Percentiles rank a stretch among this genome's conserved stretches.
phyloP scores from a whole-genome alignment of 2,329 filamentous ascomycete genomes.

The Botrytis deweyae region DNA sequence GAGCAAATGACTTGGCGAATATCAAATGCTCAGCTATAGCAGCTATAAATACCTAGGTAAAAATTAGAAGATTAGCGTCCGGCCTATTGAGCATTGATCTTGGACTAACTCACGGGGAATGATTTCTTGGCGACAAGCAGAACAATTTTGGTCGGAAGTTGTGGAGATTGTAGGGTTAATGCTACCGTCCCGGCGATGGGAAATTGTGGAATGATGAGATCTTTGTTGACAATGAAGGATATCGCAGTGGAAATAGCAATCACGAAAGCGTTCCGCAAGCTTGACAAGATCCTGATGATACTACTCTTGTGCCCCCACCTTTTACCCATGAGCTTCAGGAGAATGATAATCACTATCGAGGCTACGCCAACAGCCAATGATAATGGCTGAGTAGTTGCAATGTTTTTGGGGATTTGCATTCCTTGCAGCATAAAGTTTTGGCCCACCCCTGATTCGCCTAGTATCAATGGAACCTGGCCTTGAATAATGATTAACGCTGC shows the following conservation, averaged over 20 bases:
- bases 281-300: conserved; percentile 7
- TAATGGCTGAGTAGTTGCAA: not conserved
- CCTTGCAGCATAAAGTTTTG: not conserved
- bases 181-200: not conserved
- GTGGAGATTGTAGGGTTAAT: not conserved
- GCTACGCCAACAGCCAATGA: conserved; percentile 16
- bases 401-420: not conserved
- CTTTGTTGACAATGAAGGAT: conserved; percentile 5
- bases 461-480: conserved; percentile 59
- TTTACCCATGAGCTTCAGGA: conserved; percentile 6
- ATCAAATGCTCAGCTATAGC: conserved; percentile 65
- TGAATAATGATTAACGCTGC: conserved; percentile 65
- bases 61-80: not conserved
- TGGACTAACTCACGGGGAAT: conserved; percentile 42
- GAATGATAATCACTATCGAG: not conserved
- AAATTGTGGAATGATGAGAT: conserved; percentile 2
- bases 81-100: too few species aligned
- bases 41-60: conserved; percentile 43
- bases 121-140: conserved; percentile 38
- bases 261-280: not conserved
- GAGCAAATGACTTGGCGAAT: conserved; percentile 62
- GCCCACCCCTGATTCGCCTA: conserved; percentile 43
- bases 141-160: not conserved
- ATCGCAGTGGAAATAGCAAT: conserved; percentile 5
- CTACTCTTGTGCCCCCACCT: not conserved